phyloP scores from a whole-genome alignment of 2,329 filamentous ascomycete genomes.

The Aplosporella prunicola region DNA sequence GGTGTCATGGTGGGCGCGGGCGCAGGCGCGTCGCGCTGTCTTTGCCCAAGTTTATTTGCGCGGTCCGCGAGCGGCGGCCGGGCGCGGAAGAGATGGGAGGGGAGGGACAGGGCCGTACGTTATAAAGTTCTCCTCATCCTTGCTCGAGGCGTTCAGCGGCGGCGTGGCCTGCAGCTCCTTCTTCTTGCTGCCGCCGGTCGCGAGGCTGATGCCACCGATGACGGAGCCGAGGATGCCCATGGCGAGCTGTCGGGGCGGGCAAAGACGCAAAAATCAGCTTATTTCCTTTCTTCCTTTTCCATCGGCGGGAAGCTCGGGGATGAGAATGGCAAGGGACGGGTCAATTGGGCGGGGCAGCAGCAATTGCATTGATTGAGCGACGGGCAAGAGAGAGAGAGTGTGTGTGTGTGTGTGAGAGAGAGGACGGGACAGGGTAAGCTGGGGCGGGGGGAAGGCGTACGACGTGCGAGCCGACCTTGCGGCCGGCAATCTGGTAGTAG shows the following conservation, averaged over 20 bases:
- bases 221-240: constrained; percentile 41
- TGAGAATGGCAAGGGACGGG: not conserved
- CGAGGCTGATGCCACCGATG: constrained; percentile 26
- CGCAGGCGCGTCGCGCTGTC: too few species aligned
- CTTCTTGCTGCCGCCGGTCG: constrained; percentile 31
- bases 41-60: not conserved
- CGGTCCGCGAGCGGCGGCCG: not conserved
- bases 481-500: constrained; percentile 43
- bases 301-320: too few species aligned
- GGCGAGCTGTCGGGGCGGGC: constrained; percentile 50
- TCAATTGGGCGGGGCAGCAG: not conserved
- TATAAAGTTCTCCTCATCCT: constrained; percentile 60
- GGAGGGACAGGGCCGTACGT: constrained; percentile 41
- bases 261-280: constrained; percentile 12
- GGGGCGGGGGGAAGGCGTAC: constrained; percentile 30
- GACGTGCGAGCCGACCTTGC: constrained; percentile 45
- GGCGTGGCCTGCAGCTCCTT: constrained; percentile 34
- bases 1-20: not conserved
- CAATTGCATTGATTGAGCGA: constrained; percentile 4
- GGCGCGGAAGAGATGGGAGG: not conserved
- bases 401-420: constrained; percentile 3
- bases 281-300: not conserved
- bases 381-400: constrained; percentile 1
- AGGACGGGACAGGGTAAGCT: constrained; percentile 6
- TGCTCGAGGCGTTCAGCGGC: constrained; percentile 54